Evolutionary conservation across 371 early-diverging fungal species (phyloP), one percentile per base, ranked within the genome.

Genomic region (Dinochytrium kinnereticum): DNA sequence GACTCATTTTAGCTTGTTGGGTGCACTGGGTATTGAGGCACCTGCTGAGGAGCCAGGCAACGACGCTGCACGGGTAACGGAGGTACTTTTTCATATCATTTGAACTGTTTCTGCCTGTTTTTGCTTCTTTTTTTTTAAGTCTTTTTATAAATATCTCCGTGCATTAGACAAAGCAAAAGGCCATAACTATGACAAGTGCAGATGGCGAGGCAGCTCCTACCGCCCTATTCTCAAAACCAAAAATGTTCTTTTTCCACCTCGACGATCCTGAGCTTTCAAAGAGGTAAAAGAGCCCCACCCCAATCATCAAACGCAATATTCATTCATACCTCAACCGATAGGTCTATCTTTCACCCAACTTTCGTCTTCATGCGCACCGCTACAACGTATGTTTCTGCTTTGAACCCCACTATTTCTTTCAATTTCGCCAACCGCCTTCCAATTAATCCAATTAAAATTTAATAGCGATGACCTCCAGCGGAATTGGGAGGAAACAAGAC

Each of bases 171-270:
- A n/a, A n/a, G n/a, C n/a, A n/a, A n/a, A n/a, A n/a, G n/a, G n/a
- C n/a, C n/a, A n/a, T n/a, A n/a, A n/a, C n/a, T n/a, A n/a, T n/a
- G n/a, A n/a, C n/a, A n/a, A n/a, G n/a, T n/a, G n/a, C n/a, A n/a
- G n/a, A n/a, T n/a, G n/a, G n/a, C n/a, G n/a, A n/a, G n/a, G n/a
- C n/a, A n/a, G n/a, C n/a, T n/a, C n/a, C n/a, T n/a, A n/a, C n/a
- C n/a, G n/a, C n/a, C 5, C 36, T 31, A 5, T 61, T 61, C 36
- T 7, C 61, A 19, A 28, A 61, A 24, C 36, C 61, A 3, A 61
- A 61, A 37, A 61, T 61, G 61, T 61, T 61, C 34, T 61, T 61
- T 34, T 61, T 61, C 31, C 61, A 61, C 24, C 17, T 61, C 61
- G 36, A 37, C 15, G 37, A 61, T 34, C 34, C 61, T 21, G 37